Conservation (phyloP, 2,329 filamentous ascomycete species). For the Nemania abortiva region DNA sequence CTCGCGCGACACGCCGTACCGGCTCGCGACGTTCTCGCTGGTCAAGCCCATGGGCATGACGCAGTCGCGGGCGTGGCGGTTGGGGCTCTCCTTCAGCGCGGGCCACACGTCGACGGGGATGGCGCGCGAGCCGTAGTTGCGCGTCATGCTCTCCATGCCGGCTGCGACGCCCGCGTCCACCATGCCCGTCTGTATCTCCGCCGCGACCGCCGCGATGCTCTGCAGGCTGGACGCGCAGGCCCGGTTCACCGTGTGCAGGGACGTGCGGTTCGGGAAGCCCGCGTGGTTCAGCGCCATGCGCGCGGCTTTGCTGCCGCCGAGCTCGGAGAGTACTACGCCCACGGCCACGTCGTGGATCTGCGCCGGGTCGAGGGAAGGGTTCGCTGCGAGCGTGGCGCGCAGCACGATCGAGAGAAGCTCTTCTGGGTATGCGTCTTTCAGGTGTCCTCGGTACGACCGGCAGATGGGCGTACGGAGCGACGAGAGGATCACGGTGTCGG, state of each 20-base stretch:
- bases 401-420: slow-evolving; percentile 80
- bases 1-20: slow-evolving; percentile 73
- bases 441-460: slow-evolving; percentile 82
- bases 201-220: slow-evolving; percentile 79
- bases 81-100: slow-evolving; percentile 67
- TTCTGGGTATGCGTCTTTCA: slow-evolving; percentile 91
- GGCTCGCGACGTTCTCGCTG: slow-evolving; percentile 84
- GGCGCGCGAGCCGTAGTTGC: slow-evolving; percentile 87
- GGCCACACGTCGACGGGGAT: slow-evolving; percentile 88
- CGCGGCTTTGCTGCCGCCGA: slow-evolving; percentile 89
- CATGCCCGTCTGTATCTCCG: slow-evolving; percentile 78
- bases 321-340: slow-evolving; percentile 89
- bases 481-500: slow-evolving; percentile 89
- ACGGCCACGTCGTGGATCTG: slow-evolving; percentile 84
- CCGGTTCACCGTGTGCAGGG: slow-evolving; percentile 88
- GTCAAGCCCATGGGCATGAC: slow-evolving; percentile 96
- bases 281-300: slow-evolving; percentile 91
- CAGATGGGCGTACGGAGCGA: slow-evolving; percentile 91
- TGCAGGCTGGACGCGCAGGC: slow-evolving; percentile 85
- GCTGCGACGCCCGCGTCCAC: slow-evolving; percentile 83
- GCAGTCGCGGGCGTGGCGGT: slow-evolving; percentile 81
- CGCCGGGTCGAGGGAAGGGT: slow-evolving; percentile 76
- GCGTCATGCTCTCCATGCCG: slow-evolving; percentile 96
- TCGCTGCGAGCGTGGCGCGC: slow-evolving; percentile 76
- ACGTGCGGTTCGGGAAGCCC: slow-evolving; percentile 77